These are phyloP conservation scores for Cyamopsis tetragonoloba DNA, from an alignment of 306 rosid genomes.

Conservation along the genomic window DNA sequence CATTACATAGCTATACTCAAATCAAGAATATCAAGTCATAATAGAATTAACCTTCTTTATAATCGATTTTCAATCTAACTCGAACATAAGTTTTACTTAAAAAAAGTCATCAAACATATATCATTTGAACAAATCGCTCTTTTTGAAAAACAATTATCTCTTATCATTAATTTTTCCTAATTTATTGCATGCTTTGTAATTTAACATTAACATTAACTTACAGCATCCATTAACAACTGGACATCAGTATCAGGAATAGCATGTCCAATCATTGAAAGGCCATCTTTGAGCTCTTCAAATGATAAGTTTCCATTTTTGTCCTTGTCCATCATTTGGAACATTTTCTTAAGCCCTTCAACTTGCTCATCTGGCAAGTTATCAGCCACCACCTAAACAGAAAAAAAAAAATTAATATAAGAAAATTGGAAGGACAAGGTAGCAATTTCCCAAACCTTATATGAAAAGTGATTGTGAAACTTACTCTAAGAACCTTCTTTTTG, in stretches of 20 bases:
- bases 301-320: constrained; percentile 74
- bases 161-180: too few relatives aligned
- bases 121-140: too few relatives aligned
- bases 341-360: constrained; percentile 52
- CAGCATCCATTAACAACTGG: constrained; percentile 75
- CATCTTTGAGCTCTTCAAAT: constrained; percentile 83
- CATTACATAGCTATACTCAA: too few relatives aligned
- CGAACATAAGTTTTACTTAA: too few relatives aligned
- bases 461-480: constrained; percentile 33
- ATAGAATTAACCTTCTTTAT: too few relatives aligned
- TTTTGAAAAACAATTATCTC: too few relatives aligned
- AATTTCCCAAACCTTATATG: background rate
- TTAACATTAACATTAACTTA: constrained; percentile 35
- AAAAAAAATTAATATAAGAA: too few relatives aligned
- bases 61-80: too few relatives aligned
- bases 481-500: constrained; percentile 91
- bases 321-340: constrained; percentile 80
- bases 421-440: too few relatives aligned
- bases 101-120: too few relatives aligned
- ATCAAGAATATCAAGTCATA: too few relatives aligned
- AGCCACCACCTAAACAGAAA: constrained; percentile 76
- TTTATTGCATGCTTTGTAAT: background rate
- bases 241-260: constrained; percentile 69
- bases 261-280: constrained; percentile 67
- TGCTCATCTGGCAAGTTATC: constrained; percentile 78